Percentiles rank a stretch among this genome's conserved stretches.
Conservation (phyloP, 2,329 filamentous ascomycete genomes). For the Penicillium sp. region DNA sequence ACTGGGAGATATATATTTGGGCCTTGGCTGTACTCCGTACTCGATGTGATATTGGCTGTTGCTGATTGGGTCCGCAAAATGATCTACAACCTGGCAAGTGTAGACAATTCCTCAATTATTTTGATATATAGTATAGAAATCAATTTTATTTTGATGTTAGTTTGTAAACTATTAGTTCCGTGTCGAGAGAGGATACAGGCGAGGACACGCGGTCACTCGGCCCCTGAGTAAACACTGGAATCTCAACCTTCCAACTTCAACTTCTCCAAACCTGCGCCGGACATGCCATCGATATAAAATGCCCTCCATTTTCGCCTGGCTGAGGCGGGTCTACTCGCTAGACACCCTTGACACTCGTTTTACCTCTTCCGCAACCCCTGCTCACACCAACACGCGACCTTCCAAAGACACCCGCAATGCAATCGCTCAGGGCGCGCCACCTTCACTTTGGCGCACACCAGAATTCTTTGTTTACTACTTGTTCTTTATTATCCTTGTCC, state of each 20-base stretch:
- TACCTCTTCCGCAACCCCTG: constrained; percentile 68
- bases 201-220: constrained; percentile 1
- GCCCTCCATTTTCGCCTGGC: constrained; percentile 46
- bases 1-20: background rate
- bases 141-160: background rate
- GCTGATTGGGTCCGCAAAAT: constrained; percentile 9
- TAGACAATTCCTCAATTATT: background rate
- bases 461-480: constrained; percentile 84
- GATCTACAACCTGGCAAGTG: background rate
- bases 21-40: background rate
- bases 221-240: constrained; percentile 22
- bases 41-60: constrained; percentile 4
- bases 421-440: constrained; percentile 50
- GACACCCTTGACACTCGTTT: constrained; percentile 71
- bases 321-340: constrained; percentile 59
- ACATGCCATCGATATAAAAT: constrained; percentile 40
- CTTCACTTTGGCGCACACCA: constrained; percentile 76
- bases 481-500: constrained; percentile 64
- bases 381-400: constrained; percentile 55
- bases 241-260: constrained; percentile 11
- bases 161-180: background rate
- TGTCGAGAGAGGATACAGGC: background rate
- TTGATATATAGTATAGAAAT: background rate
- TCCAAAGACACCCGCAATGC: constrained; percentile 38
- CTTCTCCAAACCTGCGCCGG: constrained; percentile 13